Evolutionary conservation across 2,329 filamentous ascomycete species (phyloP).

Genomic region (Rosellinia necatrix): DNA sequence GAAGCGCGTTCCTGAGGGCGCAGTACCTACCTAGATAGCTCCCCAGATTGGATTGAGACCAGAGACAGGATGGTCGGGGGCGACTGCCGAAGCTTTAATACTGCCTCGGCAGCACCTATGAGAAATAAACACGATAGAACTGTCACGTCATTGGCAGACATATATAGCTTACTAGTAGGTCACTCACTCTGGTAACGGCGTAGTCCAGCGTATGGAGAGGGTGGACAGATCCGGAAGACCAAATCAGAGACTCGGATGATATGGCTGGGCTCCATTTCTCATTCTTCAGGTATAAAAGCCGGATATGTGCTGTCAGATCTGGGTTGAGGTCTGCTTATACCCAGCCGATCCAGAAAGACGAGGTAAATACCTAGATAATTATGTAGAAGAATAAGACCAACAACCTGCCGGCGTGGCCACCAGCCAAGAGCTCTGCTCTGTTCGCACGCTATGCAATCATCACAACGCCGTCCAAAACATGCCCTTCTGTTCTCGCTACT

Average conservation of each 20-base stretch:
- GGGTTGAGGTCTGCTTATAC: constrained; percentile 7
- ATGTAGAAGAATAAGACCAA: constrained; percentile 22
- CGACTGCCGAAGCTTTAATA: too few relatives aligned
- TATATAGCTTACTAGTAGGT: too few relatives aligned
- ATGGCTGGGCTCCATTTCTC: background rate
- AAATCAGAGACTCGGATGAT: background rate
- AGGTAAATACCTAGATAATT: constrained; percentile 16
- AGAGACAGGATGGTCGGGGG: too few relatives aligned
- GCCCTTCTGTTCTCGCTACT: background rate
- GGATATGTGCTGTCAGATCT: constrained; percentile 3
- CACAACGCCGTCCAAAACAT: constrained; percentile 23
- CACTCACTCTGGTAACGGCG: too few relatives aligned
- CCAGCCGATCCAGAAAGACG: constrained; percentile 12
- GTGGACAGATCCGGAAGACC: too few relatives aligned
- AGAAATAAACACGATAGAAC: too few relatives aligned
- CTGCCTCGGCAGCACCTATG: too few relatives aligned
- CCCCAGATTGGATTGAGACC: too few relatives aligned
- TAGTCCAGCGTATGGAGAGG: too few relatives aligned
- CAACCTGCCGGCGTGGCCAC: constrained; percentile 6
- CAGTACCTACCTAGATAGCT: too few relatives aligned
- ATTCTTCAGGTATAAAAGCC: background rate
- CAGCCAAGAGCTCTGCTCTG: constrained; percentile 17
- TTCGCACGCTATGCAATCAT: constrained; percentile 31
- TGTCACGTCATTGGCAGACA: too few relatives aligned
- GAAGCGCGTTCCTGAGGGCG: too few relatives aligned